These are phyloP conservation scores for Leishmania turanica DNA, from an alignment of 208 protist genomes.

Conservation along the genomic window DNA sequence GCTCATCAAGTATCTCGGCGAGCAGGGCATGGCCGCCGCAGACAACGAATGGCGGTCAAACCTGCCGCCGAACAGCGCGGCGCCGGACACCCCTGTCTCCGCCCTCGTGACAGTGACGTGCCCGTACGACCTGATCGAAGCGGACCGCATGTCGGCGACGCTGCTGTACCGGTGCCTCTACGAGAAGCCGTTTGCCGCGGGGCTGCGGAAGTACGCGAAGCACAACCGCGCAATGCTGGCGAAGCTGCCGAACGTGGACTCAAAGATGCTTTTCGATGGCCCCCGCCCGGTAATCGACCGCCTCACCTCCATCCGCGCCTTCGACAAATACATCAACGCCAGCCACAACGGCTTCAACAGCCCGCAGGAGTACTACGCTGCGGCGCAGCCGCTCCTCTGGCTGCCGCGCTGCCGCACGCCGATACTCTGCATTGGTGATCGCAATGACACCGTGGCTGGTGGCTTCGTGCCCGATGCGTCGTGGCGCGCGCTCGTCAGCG, in stretches of 20 bases:
- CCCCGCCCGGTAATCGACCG: constrained; percentile 20
- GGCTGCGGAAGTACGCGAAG: constrained; percentile 38
- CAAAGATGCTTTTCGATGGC: constrained; percentile 32
- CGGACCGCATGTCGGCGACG: constrained; percentile 25
- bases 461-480: constrained; percentile 14
- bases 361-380: constrained; percentile 43
- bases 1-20: constrained; percentile 59
- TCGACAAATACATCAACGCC: constrained; percentile 51
- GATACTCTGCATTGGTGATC: constrained; percentile 46
- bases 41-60: not conserved
- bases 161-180: constrained; percentile 33
- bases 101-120: constrained; percentile 49
- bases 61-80: constrained; percentile 11
- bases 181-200: constrained; percentile 23
- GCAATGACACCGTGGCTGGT: constrained; percentile 60
- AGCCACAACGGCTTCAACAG: constrained; percentile 52
- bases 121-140: constrained; percentile 50
- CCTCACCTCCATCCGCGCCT: constrained; percentile 33
- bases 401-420: constrained; percentile 38
- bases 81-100: constrained; percentile 28
- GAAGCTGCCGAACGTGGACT: constrained; percentile 38
- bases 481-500: constrained; percentile 35
- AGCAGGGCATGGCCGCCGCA: constrained; percentile 40
- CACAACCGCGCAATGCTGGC: constrained; percentile 52
- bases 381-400: constrained; percentile 43